These are phyloP conservation scores for Domatiomyces globalis DNA, from an alignment of 2,329 filamentous ascomycete species.

Conservation along the genomic window DNA sequence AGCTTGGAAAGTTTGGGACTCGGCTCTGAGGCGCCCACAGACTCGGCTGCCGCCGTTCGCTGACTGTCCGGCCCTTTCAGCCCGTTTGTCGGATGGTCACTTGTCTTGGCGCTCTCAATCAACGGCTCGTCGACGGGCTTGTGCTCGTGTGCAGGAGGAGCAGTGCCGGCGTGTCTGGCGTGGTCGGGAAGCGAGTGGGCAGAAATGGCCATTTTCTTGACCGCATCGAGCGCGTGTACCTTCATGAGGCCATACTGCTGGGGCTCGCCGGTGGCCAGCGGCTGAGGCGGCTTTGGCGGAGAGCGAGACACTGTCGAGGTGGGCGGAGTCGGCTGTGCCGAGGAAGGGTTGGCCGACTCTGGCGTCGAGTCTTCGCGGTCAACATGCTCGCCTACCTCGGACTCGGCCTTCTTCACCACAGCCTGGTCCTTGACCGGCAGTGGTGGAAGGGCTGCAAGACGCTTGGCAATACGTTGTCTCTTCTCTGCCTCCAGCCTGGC, in stretches of 20 bases:
- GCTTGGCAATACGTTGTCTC: conserved; percentile 43
- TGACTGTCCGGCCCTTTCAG: too few species aligned
- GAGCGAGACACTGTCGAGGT: conserved; percentile 26
- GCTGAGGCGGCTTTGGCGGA: conserved; percentile 46
- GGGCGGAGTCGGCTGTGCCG: conserved; percentile 12
- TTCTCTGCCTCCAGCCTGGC: conserved; percentile 43
- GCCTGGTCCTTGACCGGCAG: conserved; percentile 19
- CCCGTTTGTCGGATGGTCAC: conserved; percentile 3
- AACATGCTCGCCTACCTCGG: conserved; percentile 1
- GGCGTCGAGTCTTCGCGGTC: conserved; percentile 6
- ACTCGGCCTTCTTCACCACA: conserved; percentile 1
- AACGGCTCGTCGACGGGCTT: conserved; percentile 1
- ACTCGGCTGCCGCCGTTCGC: too few species aligned
- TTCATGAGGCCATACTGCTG: conserved; percentile 51
- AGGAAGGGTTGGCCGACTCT: background rate
- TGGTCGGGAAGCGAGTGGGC: background rate
- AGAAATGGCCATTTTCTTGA: conserved; percentile 27
- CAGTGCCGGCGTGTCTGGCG: background rate
- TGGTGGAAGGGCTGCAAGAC: conserved; percentile 39
- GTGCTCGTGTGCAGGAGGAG: conserved; percentile 1
- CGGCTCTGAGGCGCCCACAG: conserved; percentile 5
- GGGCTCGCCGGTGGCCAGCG: conserved; percentile 42
- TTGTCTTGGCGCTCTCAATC: background rate
- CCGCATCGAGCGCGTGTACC: conserved; percentile 42
- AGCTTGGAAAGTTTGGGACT: conserved; percentile 14